phyloP scores from a whole-genome alignment of 75 land plant genomes.

The Cunninghamia lanceolata region DNA sequence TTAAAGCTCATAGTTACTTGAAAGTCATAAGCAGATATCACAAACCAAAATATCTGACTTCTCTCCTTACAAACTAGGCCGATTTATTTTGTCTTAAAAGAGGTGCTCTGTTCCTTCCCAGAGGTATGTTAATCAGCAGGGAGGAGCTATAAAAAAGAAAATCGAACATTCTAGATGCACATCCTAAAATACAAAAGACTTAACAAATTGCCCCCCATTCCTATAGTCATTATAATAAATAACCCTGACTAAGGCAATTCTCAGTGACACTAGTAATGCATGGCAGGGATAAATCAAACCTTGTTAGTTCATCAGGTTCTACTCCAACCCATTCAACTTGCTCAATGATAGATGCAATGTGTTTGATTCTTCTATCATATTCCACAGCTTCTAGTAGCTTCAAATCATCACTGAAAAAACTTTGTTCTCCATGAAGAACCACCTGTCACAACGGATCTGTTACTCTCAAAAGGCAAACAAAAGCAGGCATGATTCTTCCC shows the following conservation, averaged over 20 bases:
- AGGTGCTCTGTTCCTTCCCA: too few species aligned
- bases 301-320: constrained; percentile 85
- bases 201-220: neutral
- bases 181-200: neutral
- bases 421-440: constrained; percentile 27
- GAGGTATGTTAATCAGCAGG: neutral
- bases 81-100: too few species aligned
- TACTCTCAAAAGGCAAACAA: neutral
- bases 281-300: constrained; percentile 29
- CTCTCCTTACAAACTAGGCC: neutral
- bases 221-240: neutral
- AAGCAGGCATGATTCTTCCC: neutral
- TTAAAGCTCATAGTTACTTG: neutral
- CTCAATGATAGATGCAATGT: constrained; percentile 61
- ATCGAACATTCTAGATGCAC: neutral
- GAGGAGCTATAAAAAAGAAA: neutral
- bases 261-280: neutral
- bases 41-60: neutral
- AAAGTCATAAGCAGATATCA: neutral
- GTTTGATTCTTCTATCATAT: constrained; percentile 71
- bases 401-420: constrained; percentile 80
- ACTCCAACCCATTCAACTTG: constrained; percentile 66
- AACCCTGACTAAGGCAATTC: neutral
- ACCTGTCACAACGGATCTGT: constrained; percentile 35
- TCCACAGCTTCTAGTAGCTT: constrained; percentile 76